phyloP scores from a whole-genome alignment of 108 stramenopile genomes.

The Cyclotella choctawhatcheeana region DNA sequence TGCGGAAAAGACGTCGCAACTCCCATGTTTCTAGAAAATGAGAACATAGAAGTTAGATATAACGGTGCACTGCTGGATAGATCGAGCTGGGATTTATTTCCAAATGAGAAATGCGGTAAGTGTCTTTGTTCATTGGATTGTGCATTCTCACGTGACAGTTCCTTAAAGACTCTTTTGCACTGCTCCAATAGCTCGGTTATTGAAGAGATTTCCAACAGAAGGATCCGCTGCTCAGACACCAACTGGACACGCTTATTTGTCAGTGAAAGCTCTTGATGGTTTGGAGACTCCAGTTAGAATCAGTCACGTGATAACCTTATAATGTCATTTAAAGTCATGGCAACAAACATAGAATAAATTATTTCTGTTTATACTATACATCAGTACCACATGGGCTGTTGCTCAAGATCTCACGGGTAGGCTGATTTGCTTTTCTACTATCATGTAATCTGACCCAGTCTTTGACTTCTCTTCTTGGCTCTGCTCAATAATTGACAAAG shows the following conservation, averaged over 20 bases:
- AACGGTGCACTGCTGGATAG: constrained; percentile 30
- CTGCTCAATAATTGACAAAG: constrained; percentile 40
- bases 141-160: too few species aligned
- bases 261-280: constrained; percentile 30
- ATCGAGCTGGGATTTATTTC: constrained; percentile 33
- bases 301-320: constrained; percentile 47
- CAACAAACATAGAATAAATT: background rate
- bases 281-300: constrained; percentile 33
- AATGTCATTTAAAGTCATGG: background rate
- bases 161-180: too few species aligned
- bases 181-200: too few species aligned
- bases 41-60: constrained; percentile 29
- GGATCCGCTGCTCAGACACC: constrained; percentile 30
- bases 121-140: too few species aligned
- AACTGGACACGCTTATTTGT: constrained; percentile 43
- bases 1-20: constrained; percentile 20
- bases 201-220: constrained; percentile 41
- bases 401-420: constrained; percentile 8
- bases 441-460: constrained; percentile 16
- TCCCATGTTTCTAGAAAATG: constrained; percentile 46
- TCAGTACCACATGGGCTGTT: background rate
- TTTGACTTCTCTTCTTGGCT: constrained; percentile 3
- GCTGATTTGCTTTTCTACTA: constrained; percentile 22
- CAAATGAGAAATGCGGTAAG: constrained; percentile 40
- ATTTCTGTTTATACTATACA: background rate